Percentiles rank a stretch among this genome's conserved stretches.
These are phyloP conservation scores for Parachaetomium inaequale DNA, from an alignment of 495 filamentous ascomycete genomes.

Conservation along the genomic window DNA sequence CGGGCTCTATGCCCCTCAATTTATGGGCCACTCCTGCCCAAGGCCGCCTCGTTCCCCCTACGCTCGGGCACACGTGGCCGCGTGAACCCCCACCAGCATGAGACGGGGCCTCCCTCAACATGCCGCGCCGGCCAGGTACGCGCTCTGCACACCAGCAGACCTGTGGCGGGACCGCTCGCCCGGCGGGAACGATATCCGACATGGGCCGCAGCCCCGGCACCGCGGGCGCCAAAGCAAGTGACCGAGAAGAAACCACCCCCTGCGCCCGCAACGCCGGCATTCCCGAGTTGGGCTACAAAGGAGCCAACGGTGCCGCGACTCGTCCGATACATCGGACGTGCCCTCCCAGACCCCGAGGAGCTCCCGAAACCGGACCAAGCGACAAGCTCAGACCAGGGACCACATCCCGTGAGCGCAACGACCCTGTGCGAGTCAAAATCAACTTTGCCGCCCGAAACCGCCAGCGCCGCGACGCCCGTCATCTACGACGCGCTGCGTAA, in stretches of 20 bases:
- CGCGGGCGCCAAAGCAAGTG: neutral
- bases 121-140: neutral
- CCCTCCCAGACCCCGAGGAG: neutral
- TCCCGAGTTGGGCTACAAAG: neutral
- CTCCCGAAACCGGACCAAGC: too few relatives aligned
- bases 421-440: neutral
- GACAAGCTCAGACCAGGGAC: too few relatives aligned
- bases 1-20: conserved; percentile 63
- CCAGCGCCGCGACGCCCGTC: conserved; percentile 23
- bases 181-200: neutral
- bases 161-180: neutral
- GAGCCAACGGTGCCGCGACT: neutral
- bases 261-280: neutral
- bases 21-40: conserved; percentile 33
- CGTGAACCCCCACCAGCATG: neutral
- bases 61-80: neutral
- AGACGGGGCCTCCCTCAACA: neutral
- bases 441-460: neutral
- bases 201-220: neutral
- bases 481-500: conserved; percentile 49
- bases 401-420: neutral
- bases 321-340: neutral
- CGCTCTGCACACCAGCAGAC: neutral
- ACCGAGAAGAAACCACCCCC: neutral
- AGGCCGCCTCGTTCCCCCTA: conserved; percentile 17